A percentile compares a stretch with the other conserved stretches of the same genome.
These are phyloP conservation scores for Moesziomyces globuligerus DNA, from an alignment of 1,284 basidiomycete species.

Conservation along the genomic window DNA sequence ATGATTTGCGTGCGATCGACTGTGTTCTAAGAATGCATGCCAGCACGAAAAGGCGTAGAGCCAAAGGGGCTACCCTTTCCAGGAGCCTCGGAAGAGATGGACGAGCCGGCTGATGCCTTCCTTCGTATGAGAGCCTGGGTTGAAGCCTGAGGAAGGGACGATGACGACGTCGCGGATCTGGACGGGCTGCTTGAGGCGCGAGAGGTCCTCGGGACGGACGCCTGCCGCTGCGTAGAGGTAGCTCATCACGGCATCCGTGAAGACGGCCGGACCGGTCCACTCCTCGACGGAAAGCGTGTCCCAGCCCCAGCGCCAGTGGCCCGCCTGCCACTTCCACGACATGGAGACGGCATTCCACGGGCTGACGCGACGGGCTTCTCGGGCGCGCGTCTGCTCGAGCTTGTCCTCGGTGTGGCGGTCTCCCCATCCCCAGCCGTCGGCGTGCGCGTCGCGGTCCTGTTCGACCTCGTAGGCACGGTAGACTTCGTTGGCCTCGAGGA, in stretches of 20 bases:
- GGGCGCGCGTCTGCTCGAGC: constrained; percentile 17
- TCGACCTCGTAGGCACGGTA: constrained; percentile 31
- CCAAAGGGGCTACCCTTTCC: constrained; percentile 26
- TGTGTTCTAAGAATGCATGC: background rate
- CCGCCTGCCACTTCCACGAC: constrained; percentile 47
- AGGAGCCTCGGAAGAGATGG: constrained; percentile 45
- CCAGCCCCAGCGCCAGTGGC: constrained; percentile 47
- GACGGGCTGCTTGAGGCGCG: constrained; percentile 29
- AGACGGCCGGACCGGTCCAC: constrained; percentile 51
- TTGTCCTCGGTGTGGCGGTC: constrained; percentile 15
- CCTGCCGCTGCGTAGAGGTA: constrained; percentile 45
- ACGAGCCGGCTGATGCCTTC: constrained; percentile 28
- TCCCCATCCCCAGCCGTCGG: constrained; percentile 45
- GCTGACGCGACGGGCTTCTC: constrained; percentile 11
- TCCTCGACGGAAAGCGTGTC: constrained; percentile 36
- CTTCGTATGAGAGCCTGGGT: constrained; percentile 11
- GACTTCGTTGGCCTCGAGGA: constrained; percentile 32
- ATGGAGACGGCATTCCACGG: constrained; percentile 38
- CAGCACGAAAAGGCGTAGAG: background rate
- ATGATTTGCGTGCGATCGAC: no score
- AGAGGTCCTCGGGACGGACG: constrained; percentile 42
- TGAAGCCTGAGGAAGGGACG: constrained; percentile 36
- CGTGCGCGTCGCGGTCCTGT: constrained; percentile 20
- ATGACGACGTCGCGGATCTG: constrained; percentile 46
- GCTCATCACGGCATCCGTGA: constrained; percentile 40